Conservation (phyloP, 495 filamentous ascomycete species). For the Neurospora sp. region DNA sequence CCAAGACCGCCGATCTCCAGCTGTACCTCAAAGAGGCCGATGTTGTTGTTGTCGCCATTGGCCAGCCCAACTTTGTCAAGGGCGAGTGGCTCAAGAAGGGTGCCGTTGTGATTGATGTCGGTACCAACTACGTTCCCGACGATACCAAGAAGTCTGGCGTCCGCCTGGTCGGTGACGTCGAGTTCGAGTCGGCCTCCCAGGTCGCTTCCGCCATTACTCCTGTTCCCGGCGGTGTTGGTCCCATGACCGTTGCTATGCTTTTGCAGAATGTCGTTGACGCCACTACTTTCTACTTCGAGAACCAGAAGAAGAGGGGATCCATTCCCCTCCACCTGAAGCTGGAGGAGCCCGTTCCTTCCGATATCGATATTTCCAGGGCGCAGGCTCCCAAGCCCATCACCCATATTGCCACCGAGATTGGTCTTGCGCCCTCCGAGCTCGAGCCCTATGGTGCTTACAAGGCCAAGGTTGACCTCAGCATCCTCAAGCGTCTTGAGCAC, state of each 20-base stretch:
- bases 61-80: slow-evolving; percentile 74
- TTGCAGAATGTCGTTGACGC: slow-evolving; percentile 87
- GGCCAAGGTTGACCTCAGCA: slow-evolving; percentile 77
- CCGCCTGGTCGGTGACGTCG: slow-evolving; percentile 91
- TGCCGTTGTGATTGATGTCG: slow-evolving; percentile 92
- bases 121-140: slow-evolving; percentile 94
- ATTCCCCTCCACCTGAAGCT: slow-evolving; percentile 71
- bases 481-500: slow-evolving; percentile 75
- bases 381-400: slow-evolving; percentile 87
- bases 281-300: slow-evolving; percentile 69
- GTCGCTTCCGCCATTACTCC: slow-evolving; percentile 95
- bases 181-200: slow-evolving; percentile 74
- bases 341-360: slow-evolving; percentile 70
- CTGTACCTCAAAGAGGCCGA: slow-evolving; percentile 74
- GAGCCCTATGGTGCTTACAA: slow-evolving; percentile 94
- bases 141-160: slow-evolving; percentile 86
- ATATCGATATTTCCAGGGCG: slow-evolving; percentile 83
- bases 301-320: slow-evolving; percentile 65
- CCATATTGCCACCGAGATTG: slow-evolving; percentile 72
- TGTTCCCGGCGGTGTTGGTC: slow-evolving; percentile 91
- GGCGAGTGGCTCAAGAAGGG: slow-evolving; percentile 94
- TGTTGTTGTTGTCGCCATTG: slow-evolving; percentile 85
- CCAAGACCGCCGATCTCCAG: slow-evolving; percentile 62
- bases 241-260: slow-evolving; percentile 98
- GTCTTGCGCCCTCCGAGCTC: slow-evolving; percentile 73